These are phyloP conservation scores for Pleurotus sapidus DNA, from an alignment of 768 basidiomycete species.

Conservation along the genomic window DNA sequence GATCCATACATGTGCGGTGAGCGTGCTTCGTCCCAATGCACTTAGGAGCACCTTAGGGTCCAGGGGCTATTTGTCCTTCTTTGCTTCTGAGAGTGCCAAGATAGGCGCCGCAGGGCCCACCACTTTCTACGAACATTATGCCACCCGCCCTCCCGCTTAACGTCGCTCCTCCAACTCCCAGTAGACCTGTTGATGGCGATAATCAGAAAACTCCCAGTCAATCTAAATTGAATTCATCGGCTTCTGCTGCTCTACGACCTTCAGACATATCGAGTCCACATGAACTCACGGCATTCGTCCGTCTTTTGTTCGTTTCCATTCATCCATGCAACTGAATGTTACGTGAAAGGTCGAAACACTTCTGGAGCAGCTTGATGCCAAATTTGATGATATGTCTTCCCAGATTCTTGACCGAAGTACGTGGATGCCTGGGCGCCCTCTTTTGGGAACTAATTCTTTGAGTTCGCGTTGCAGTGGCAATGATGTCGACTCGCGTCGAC, in stretches of 20 bases:
- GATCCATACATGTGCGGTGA: too few relatives aligned
- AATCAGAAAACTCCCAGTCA: slow-evolving; percentile 53
- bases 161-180: slow-evolving; percentile 51
- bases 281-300: slow-evolving; percentile 90
- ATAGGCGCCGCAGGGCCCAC: not conserved
- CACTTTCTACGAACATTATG: slow-evolving; percentile 4
- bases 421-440: slow-evolving; percentile 24
- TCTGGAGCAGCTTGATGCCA: slow-evolving; percentile 82
- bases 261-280: slow-evolving; percentile 89
- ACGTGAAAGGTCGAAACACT: slow-evolving; percentile 76
- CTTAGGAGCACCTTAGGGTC: too few relatives aligned
- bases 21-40: too few relatives aligned
- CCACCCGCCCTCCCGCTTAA: slow-evolving; percentile 67
- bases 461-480: slow-evolving; percentile 72
- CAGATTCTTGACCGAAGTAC: slow-evolving; percentile 84
- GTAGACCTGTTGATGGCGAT: slow-evolving; percentile 38
- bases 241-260: slow-evolving; percentile 37
- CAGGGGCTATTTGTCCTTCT: too few relatives aligned
- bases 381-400: slow-evolving; percentile 91
- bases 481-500: slow-evolving; percentile 92
- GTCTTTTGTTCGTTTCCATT: slow-evolving; percentile 26
- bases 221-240: slow-evolving; percentile 34
- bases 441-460: slow-evolving; percentile 2
- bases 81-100: not conserved
- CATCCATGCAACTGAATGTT: not conserved